phyloP scores from a whole-genome alignment of 306 rosid species.

The Vicia faba region DNA sequence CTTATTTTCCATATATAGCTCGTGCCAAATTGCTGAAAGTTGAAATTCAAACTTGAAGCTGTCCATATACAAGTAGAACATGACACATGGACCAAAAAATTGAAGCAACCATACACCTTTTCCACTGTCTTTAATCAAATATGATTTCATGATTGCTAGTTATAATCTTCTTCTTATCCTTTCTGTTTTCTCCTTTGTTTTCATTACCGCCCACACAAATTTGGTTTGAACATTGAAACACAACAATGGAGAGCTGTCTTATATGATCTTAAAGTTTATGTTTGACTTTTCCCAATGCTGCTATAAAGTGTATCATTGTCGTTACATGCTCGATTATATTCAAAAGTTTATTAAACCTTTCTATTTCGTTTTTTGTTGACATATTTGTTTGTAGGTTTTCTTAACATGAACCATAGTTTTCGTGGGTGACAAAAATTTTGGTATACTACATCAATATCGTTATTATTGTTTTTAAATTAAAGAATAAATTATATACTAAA shows the following conservation, averaged over 20 bases:
- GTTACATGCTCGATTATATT: conserved; percentile 25
- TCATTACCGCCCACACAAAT: conserved; percentile 28
- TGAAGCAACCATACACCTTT: background rate
- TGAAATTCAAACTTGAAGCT: conserved; percentile 17
- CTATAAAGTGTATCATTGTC: conserved; percentile 41
- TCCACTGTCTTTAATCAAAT: background rate
- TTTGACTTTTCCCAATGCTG: conserved; percentile 10
- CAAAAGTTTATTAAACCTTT: background rate
- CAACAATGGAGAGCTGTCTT: background rate
- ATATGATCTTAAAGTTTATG: background rate
- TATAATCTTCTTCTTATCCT: background rate
- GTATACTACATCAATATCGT: too few relatives aligned
- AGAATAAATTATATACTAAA: too few relatives aligned
- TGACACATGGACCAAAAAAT: conserved; percentile 12
- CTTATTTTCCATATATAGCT: conserved; percentile 13
- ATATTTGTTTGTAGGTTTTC: too few relatives aligned
- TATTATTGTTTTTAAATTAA: too few relatives aligned
- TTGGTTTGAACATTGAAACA: conserved; percentile 10
- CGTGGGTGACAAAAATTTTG: too few relatives aligned
- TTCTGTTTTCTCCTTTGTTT: background rate
- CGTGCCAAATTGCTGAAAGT: conserved; percentile 16
- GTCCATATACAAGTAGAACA: background rate
- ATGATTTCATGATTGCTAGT: background rate
- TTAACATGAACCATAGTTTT: too few relatives aligned
- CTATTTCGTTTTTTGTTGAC: too few relatives aligned